phyloP scores from a whole-genome alignment of 371 early-diverging fungal genomes.

The Choanephora cucurbitarum region DNA sequence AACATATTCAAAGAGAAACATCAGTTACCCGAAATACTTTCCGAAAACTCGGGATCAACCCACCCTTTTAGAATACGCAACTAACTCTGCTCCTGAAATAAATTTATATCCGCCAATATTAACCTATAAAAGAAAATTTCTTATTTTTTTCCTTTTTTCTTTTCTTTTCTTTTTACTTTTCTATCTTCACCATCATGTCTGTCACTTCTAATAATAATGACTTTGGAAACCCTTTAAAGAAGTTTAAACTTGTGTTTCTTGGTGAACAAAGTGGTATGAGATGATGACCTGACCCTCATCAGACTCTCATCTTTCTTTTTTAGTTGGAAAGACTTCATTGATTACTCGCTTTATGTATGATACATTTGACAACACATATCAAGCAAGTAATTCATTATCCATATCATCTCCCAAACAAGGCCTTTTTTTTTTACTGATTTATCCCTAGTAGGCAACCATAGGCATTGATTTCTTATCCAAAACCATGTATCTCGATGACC shows the following conservation, averaged over 20 bases:
- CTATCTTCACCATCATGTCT: conserved; percentile 2
- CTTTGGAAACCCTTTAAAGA: conserved; percentile 70
- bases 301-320: neutral
- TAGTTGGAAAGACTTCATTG: conserved; percentile 99
- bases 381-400: conserved; percentile 59
- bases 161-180: conserved; percentile 6
- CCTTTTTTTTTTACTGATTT: no score
- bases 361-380: conserved; percentile 96
- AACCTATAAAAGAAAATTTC: neutral
- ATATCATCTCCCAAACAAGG: no score
- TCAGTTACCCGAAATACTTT: neutral
- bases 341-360: conserved; percentile 99
- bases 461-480: conserved; percentile 99
- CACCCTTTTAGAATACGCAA: no score
- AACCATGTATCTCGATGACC: conserved; percentile 97
- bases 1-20: conserved; percentile 7
- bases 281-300: neutral
- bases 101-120: no score
- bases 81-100: no score
- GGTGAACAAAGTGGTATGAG: conserved; percentile 94
- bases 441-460: conserved; percentile 89
- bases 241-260: conserved; percentile 92
- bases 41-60: no score
- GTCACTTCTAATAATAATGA: conserved; percentile 26
- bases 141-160: conserved; percentile 7